Evolutionary conservation across 768 basidiomycete genomes (phyloP).

Genomic region (Lactifluus echinatus): DNA sequence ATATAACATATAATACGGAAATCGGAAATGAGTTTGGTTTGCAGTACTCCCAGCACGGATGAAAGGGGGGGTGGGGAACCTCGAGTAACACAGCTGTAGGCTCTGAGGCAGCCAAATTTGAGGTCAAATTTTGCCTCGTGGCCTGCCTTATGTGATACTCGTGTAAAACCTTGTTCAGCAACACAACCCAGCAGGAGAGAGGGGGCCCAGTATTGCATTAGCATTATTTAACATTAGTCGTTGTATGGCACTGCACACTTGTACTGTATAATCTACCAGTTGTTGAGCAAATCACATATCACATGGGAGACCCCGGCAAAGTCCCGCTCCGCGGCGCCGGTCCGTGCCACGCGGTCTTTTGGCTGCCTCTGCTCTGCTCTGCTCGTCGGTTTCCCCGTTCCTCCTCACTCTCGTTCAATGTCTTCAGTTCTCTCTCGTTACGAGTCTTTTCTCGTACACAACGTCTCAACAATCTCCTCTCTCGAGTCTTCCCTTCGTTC

Average conservation of each 20-base stretch:
- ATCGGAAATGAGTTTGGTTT: neutral
- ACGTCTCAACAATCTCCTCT: slow-evolving; percentile 78
- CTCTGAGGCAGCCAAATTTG: neutral
- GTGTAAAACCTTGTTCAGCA: neutral
- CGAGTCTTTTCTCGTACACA: slow-evolving; percentile 75
- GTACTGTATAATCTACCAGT: too few species aligned
- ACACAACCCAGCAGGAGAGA: neutral
- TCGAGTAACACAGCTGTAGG: neutral
- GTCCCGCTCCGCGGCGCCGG: too few species aligned
- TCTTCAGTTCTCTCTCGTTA: slow-evolving; percentile 60
- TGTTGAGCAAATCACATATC: neutral
- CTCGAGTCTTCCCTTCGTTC: slow-evolving; percentile 85
- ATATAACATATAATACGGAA: neutral
- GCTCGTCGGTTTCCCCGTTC: too few species aligned
- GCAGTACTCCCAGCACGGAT: neutral
- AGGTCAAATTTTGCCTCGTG: slow-evolving; percentile 10
- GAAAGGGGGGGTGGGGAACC: neutral
- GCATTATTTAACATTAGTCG: too few species aligned
- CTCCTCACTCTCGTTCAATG: slow-evolving; percentile 33
- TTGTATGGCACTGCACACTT: too few species aligned
- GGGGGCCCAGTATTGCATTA: neutral
- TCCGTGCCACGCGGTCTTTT: neutral
- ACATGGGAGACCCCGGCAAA: slow-evolving; percentile 3
- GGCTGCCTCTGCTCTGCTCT: too few species aligned
- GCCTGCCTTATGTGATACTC: slow-evolving; percentile 4